Evolutionary conservation across 108 stramenopile genomes (phyloP).

Genomic region (Cyclotella choctawhatcheeana): DNA sequence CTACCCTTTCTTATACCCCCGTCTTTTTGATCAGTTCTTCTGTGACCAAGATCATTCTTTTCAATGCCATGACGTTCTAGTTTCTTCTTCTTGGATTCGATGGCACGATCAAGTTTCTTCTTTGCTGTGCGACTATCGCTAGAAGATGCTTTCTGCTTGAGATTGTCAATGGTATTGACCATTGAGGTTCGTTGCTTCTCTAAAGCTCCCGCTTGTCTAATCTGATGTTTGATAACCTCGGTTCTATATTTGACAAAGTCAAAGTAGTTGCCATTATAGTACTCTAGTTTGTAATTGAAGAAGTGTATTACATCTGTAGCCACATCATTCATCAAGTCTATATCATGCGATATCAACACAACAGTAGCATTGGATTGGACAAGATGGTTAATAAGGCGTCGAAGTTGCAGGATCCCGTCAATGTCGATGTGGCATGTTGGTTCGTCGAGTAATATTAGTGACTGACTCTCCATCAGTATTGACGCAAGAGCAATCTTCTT

Average conservation of each 20-base stretch:
- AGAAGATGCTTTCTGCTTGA: constrained; percentile 64
- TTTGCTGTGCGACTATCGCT: constrained; percentile 48
- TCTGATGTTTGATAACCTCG: constrained; percentile 61
- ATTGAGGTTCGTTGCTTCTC: constrained; percentile 70
- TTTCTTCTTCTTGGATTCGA: constrained; percentile 67
- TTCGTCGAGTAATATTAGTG: constrained; percentile 76
- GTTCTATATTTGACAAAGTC: constrained; percentile 65
- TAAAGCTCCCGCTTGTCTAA: constrained; percentile 56
- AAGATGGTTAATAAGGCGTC: constrained; percentile 66
- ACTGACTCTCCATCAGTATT: constrained; percentile 49
- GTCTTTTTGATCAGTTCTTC: constrained; percentile 61
- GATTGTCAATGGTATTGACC: constrained; percentile 64
- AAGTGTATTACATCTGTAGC: constrained; percentile 92
- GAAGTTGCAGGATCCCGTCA: constrained; percentile 78
- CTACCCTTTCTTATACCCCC: constrained; percentile 59
- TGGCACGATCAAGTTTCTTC: constrained; percentile 57
- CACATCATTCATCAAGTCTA: constrained; percentile 91
- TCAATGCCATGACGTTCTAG: constrained; percentile 74
- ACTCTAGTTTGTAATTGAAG: constrained; percentile 67
- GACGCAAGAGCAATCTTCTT: constrained; percentile 71
- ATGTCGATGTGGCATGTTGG: constrained; percentile 88
- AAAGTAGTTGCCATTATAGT: constrained; percentile 93
- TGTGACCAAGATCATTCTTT: constrained; percentile 65
- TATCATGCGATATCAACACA: constrained; percentile 94
- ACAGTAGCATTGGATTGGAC: constrained; percentile 64